Evolutionary conservation across 1,139 yeast genomes (phyloP), one percentile per base, ranked within the genome.

Genomic region (Protomyces inundatus): DNA sequence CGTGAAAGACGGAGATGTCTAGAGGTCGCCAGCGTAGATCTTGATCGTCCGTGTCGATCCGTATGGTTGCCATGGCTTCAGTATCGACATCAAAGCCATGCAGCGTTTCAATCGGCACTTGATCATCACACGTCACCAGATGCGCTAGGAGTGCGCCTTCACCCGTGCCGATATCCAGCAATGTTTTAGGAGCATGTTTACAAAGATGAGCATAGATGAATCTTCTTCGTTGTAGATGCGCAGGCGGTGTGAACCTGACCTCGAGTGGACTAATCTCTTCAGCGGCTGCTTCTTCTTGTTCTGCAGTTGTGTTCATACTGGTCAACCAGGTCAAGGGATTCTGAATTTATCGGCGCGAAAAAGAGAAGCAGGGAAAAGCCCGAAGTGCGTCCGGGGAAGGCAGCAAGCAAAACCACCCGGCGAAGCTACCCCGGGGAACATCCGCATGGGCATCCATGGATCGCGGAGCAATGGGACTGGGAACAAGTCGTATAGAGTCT

Each of bases 101-200:
- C 54, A 62, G 55, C 40, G 32, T 23, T 34, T 46, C 36, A 6
- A 62, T 51, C 30, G 62, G 65, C 54, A 62, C 51, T 23, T 52
- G 55, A 35, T 62, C 65, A 45, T 56, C 61, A 16, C 65, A 56
- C 3, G 42, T 37, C 4, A 45, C 40, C 40, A 62, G 45, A 42
- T 39, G 53, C 23, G 62, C 33, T 10, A 62, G 58, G 37, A 62
- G 42, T 10, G 40, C 55, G 36, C 62, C 65, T 12, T 56, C 56
- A 4, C 61, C 61, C 32, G 57, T 48, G 50, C 65, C 65, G 40
- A 62, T 40, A 32, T 62, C 65, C 30, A 62, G 55, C 56, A 62
- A 45, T 1, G 50, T 16, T 14, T 35, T 32, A 16, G 56, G 56
- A 4, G 45, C 36, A 10, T 40, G 42, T 14, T 30, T 10, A 12